These are phyloP conservation scores for Cladorrhinum sp. DNA, from an alignment of 2,329 filamentous ascomycete species.

Conservation along the genomic window DNA sequence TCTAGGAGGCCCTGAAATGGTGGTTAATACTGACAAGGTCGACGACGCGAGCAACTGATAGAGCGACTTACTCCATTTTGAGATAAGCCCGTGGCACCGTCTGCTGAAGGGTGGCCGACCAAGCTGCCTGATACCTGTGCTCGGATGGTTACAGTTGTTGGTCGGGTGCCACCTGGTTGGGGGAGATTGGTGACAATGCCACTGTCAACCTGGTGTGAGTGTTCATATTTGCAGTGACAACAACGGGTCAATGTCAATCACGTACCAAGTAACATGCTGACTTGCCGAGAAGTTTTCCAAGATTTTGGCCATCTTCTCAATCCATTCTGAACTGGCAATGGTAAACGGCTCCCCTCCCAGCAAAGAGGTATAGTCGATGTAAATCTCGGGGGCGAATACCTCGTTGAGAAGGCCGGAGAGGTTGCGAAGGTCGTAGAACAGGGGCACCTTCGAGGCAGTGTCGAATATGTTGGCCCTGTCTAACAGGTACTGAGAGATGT, in stretches of 20 bases:
- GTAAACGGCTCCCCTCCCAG: constrained; percentile 28
- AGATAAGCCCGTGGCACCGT: constrained; percentile 20
- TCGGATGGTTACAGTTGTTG: constrained; percentile 20
- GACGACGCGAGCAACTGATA: too few species aligned
- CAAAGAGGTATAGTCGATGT: constrained; percentile 33
- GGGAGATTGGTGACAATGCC: constrained; percentile 28
- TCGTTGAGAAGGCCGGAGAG: constrained; percentile 25
- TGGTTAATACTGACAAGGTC: too few species aligned
- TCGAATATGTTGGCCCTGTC: constrained; percentile 35
- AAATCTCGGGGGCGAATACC: constrained; percentile 29
- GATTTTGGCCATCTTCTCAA: constrained; percentile 18
- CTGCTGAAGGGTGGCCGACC: constrained; percentile 13
- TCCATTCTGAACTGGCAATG: constrained; percentile 26
- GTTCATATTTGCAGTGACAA: too few species aligned
- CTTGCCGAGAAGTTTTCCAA: constrained; percentile 23
- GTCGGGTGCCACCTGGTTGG: constrained; percentile 22
- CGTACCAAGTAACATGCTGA: constrained; percentile 29
- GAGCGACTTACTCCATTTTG: constrained; percentile 31
- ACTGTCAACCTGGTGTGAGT: constrained; percentile 13
- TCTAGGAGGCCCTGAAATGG: constrained; percentile 27
- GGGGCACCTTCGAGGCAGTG: constrained; percentile 27
- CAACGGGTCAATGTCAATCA: too few species aligned
- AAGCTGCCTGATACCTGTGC: constrained; percentile 28
- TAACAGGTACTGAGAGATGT: constrained; percentile 31
- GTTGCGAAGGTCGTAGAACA: constrained; percentile 29